Conservation (phyloP, 441 rosid genomes). For the Mallotus japonicus region DNA sequence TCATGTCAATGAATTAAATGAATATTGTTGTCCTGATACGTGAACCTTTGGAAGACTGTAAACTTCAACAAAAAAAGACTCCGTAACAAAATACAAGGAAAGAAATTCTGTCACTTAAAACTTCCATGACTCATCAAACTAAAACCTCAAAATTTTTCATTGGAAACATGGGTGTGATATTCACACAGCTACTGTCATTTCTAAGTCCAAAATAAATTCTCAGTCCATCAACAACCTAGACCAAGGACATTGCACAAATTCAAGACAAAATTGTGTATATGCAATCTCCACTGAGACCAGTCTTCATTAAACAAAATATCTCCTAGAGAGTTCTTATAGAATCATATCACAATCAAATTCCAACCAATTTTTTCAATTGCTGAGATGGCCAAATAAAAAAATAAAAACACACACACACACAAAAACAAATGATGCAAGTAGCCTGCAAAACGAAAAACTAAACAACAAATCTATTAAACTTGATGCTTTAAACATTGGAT, state of each 20-base stretch:
- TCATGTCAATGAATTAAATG: not conserved
- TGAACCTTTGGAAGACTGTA: not conserved
- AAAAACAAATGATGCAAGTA: not conserved
- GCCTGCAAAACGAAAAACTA: not conserved
- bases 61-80: not conserved
- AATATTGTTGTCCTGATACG: not conserved
- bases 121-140: not conserved
- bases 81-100: not conserved
- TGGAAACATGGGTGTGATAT: not conserved
- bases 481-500: not conserved
- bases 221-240: constrained; percentile 5
- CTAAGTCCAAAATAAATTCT: constrained; percentile 4
- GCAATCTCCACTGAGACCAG: not conserved
- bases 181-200: not conserved
- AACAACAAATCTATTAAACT: no score
- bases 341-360: not conserved
- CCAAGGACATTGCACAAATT: not conserved
- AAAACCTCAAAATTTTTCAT: not conserved
- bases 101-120: not conserved
- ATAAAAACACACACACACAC: no score
- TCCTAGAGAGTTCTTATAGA: not conserved
- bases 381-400: not conserved
- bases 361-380: not conserved
- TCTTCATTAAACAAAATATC: constrained; percentile 5
- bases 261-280: not conserved